Base-by-base conservation (phyloP, 2,329 filamentous ascomycete genomes). In the Aspergillus costaricaensis region DNA sequence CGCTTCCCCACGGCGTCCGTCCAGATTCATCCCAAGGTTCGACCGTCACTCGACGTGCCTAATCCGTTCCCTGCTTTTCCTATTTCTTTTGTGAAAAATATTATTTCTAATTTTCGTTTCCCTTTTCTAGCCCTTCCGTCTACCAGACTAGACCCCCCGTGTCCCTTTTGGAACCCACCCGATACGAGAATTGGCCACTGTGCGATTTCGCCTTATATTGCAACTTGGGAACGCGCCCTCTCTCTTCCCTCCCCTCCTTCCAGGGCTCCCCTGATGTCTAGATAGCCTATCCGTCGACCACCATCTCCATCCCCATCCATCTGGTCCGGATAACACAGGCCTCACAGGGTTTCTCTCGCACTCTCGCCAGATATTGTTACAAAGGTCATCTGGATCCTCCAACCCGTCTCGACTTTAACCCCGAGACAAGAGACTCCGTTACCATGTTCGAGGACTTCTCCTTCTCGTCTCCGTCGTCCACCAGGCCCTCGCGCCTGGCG, bases 371-470 rank as follows among this genome's bases (percentile, higher is more conserved):
- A 36, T 36, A 36, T 6, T 36, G 32, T 36, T 12, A 36, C 14
- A 15, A 12, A 12, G 10, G n/a, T 43, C 23, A 21, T 36, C 15
- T 30, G 17, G 25, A 32, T 36, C 38, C 17, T 30, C 48, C 32
- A 50, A 38, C 5, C 14, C 14, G 17, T 44, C 21, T 23, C 23
- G 15, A 27, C 14, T 9, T 14, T 15, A 25, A 59, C 17, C 30
- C 23, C 32, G 12, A 36, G 32, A 36, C 32, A 36, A 36, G 12
- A 36, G 32, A 36, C 32, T 36, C 32, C 30, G 17, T 30, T 59
- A 64, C 17, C 62, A 78, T 78, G 76, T 78, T 78, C 64, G 76
- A 79, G 64, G 74, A 76, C 63, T 78, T 78, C 65, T 77, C 76
- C 50, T 78, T 78, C 64, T 72, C 75, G 10, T 74, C 75, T 38